phyloP scores from a whole-genome alignment of 2,329 filamentous ascomycete species.

The Botrytis paeoniae region DNA sequence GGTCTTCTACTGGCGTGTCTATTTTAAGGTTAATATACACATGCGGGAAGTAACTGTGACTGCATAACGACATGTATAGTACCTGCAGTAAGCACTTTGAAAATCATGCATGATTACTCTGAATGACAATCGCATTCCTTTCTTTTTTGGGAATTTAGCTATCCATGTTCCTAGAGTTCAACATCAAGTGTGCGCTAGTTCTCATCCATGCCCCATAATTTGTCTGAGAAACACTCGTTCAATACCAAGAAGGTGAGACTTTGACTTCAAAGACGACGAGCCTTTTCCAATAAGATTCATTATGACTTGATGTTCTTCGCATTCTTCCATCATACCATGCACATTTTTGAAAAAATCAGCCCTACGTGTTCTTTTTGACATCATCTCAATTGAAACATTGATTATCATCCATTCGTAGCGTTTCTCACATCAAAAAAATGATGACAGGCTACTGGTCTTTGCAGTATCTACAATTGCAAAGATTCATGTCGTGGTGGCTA shows the following conservation, averaged over 20 bases:
- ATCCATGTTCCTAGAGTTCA: not conserved
- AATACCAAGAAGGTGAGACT: not conserved
- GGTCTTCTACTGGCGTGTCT: not conserved
- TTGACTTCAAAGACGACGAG: not conserved
- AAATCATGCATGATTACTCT: not conserved
- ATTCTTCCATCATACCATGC: not conserved
- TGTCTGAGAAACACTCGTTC: not conserved
- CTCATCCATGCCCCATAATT: not conserved
- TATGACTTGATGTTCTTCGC: not conserved
- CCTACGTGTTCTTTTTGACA: not conserved
- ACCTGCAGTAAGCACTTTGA: conserved; percentile 11
- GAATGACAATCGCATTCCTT: not conserved
- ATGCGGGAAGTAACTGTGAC: not conserved
- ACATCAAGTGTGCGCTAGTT: not conserved
- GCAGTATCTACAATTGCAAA: not conserved
- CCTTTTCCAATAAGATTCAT: not conserved
- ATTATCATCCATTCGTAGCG: not conserved
- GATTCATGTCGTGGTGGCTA: not conserved
- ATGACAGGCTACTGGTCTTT: not conserved
- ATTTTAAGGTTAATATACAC: not conserved
- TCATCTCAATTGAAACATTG: not conserved
- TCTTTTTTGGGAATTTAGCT: not conserved
- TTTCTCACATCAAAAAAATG: not conserved
- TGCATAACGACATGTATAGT: conserved; percentile 4
- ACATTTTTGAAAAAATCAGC: not conserved